A percentile compares a stretch with the other conserved stretches of the same genome.
These are phyloP conservation scores for Orbilia quercus DNA, from an alignment of 2,329 filamentous ascomycete species.

Conservation along the genomic window DNA sequence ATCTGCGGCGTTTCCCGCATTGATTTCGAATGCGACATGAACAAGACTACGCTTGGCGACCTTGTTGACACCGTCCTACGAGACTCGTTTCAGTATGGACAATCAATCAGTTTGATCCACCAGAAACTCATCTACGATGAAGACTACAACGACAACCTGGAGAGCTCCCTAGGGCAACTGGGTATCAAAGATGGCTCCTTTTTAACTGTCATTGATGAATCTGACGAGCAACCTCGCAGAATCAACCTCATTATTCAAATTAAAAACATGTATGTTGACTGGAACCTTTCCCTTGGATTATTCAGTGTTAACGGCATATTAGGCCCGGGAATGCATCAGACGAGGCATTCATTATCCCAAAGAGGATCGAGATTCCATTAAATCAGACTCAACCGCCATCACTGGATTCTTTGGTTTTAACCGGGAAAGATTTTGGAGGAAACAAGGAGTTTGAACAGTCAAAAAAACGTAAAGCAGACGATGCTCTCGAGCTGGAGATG, in stretches of 20 bases:
- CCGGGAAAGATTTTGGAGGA: conserved; percentile 58
- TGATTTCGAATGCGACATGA: conserved; percentile 75
- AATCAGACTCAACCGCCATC: conserved; percentile 64
- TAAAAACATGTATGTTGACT: conserved; percentile 69
- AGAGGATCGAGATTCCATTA: conserved; percentile 65
- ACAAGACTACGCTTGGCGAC: conserved; percentile 79
- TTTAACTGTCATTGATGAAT: conserved; percentile 84
- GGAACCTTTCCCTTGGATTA: not conserved
- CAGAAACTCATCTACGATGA: conserved; percentile 85
- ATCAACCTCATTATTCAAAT: conserved; percentile 83
- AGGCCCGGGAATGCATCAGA: conserved; percentile 63
- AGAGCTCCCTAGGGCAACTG: conserved; percentile 81
- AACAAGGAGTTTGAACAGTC: conserved; percentile 35
- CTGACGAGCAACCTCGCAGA: conserved; percentile 75
- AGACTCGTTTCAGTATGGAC: conserved; percentile 77
- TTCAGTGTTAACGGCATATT: not conserved
- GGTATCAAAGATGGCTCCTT: conserved; percentile 79
- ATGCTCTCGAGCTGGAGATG: conserved; percentile 8
- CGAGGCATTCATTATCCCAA: conserved; percentile 44
- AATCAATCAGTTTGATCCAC: conserved; percentile 82
- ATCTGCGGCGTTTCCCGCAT: conserved; percentile 82
- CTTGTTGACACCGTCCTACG: conserved; percentile 80
- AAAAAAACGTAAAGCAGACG: conserved; percentile 49
- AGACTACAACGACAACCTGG: conserved; percentile 86
- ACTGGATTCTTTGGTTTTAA: conserved; percentile 60